These are phyloP conservation scores for Paraglomus occultum DNA, from an alignment of 192 early-diverging fungal species.

Conservation along the genomic window DNA sequence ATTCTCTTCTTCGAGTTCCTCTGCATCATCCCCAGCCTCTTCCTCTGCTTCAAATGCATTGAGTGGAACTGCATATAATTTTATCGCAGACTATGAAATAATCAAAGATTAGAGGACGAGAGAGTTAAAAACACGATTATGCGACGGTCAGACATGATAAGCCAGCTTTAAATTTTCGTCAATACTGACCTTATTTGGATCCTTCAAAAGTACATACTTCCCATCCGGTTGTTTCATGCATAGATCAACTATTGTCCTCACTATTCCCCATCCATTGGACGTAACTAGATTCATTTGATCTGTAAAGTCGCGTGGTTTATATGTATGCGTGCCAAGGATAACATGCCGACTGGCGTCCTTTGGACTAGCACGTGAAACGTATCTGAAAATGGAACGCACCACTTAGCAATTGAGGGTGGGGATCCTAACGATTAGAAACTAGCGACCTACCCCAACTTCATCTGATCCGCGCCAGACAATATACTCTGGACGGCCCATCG, in stretches of 20 bases:
- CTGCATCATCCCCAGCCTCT: constrained; percentile 43
- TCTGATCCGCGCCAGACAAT: constrained; percentile 82
- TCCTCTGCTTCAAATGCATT: constrained; percentile 62
- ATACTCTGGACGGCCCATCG: constrained; percentile 94
- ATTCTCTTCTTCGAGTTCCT: constrained; percentile 44
- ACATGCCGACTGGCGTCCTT: constrained; percentile 79
- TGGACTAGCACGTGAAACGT: constrained; percentile 72
- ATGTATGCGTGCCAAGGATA: constrained; percentile 79
- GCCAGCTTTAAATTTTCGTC: no score
- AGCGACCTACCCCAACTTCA: constrained; percentile 77
- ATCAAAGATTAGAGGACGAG: neutral
- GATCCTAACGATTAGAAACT: neutral
- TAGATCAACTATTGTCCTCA: constrained; percentile 90
- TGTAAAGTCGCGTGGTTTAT: constrained; percentile 89
- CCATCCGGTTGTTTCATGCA: constrained; percentile 87
- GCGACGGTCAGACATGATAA: no score
- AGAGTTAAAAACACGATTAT: no score
- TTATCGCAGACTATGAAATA: constrained; percentile 58
- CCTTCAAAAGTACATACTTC: constrained; percentile 92
- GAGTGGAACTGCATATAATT: constrained; percentile 76
- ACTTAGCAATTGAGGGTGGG: neutral
- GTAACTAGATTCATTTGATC: constrained; percentile 83
- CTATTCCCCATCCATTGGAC: constrained; percentile 93
- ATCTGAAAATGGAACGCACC: constrained; percentile 33
- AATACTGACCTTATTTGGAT: constrained; percentile 78